Base-by-base conservation (phyloP, 192 early-diverging fungal species). In the Jimgerdemannia flammicorona region DNA sequence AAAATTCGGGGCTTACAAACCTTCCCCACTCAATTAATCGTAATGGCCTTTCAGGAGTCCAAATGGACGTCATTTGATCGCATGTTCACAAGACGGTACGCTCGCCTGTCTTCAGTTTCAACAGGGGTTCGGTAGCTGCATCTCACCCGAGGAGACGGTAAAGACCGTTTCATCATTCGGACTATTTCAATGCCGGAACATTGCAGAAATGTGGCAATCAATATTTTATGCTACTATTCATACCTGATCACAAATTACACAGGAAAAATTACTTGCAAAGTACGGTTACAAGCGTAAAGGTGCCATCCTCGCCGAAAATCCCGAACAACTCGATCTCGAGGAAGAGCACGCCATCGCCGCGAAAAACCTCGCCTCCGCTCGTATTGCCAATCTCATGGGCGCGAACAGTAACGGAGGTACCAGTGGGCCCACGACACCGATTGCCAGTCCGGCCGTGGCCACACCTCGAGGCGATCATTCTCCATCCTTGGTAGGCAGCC, bases 81-180 rank as follows among this genome's bases (percentile, higher is more conserved):
- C 94, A 4, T 95, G 94, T 75, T 98, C 96, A 8, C 93, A 96
- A 76, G 96, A 98, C 83, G 97, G 97, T 6, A 90, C 93, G 0
- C 89, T 96, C 3, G 91, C 89, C 2, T 80, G 92, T n/a, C 69
- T 97, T 3, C 86, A 87, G 65, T 95, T 97, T 73, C 79, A 84
- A 29, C 85, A 81, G 11, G 94, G 95, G 78, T 80, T 98, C 17
- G 92, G 93, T 4, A 77, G 78, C 4, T 87, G 90, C 43, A 80
- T 93, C 0, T 71, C 90, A 3, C 75, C 81, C 0, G 89, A 90
- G 63, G 93, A 94, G 44, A 89, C 91, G 75, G 91, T 93, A 84
- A 76, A 29, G 69, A 20, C 40, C 68, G 40, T 49, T 63, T 29
- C 29, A 29, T 29, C 29, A 29, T 29, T 29, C 29, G 29, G 29